Conservation (phyloP, 331 rosid genomes). For the Quercus tomentella region DNA sequence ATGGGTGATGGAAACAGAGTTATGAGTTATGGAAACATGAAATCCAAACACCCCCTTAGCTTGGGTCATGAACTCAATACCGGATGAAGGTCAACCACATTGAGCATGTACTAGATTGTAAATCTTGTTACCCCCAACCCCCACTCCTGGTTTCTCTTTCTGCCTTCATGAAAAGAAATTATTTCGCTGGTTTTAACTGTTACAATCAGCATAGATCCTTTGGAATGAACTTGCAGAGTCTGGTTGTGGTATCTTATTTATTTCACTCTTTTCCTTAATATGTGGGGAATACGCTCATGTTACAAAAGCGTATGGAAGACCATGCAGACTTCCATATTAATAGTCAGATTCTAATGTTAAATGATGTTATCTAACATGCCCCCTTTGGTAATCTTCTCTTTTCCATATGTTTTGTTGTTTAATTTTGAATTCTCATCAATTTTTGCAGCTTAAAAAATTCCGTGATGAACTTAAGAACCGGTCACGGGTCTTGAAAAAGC, state of each 20-base stretch:
- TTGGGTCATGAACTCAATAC: neutral
- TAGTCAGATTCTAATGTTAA: neutral
- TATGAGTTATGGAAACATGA: too few species aligned
- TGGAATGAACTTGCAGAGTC: neutral
- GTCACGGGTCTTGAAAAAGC: conserved; percentile 88
- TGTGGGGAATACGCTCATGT: neutral
- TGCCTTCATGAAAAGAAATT: neutral
- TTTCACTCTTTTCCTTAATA: neutral
- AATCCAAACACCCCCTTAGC: neutral
- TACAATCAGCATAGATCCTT: neutral
- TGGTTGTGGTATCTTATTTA: neutral
- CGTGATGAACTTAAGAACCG: conserved; percentile 92
- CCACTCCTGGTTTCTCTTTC: too few species aligned
- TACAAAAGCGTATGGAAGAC: neutral
- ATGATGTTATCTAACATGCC: neutral
- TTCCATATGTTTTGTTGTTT: neutral
- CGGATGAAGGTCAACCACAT: neutral
- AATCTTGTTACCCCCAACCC: neutral
- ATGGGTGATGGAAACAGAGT: too few species aligned
- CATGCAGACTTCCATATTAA: neutral
- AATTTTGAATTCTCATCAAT: neutral
- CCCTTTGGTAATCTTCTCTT: neutral
- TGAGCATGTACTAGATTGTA: neutral
- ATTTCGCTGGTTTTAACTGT: neutral
- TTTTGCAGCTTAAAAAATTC: conserved; percentile 82